Evolutionary conservation across 345 rosid genomes (phyloP), one percentile per base, ranked within the genome.

Genomic region (Kandelia obovata): DNA sequence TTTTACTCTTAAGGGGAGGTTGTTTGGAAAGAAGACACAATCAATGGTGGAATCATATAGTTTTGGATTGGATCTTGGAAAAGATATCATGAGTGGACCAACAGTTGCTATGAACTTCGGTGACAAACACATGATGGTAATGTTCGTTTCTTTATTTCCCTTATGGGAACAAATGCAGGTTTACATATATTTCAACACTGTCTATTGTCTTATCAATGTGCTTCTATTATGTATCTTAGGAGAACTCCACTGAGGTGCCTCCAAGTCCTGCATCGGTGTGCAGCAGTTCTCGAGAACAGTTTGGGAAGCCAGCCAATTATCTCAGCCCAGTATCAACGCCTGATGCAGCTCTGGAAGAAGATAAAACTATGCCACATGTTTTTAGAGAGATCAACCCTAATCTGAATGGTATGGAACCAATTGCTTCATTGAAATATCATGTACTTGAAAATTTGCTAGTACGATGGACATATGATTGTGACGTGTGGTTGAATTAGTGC

Each of bases 221-320:
- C 16, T 56, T 56, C 28, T 56, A 6, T 56, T 5, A 56, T 25
- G 59, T 56, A 26, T 78, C 64, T 53, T 69, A 94, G 97, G 98
- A 91, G 81, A 94, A 94, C 78, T 74, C 85, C 23, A 91, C 98
- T 17, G 98, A 94, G 83, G 98, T 94, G 53, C 98, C 98, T 66
- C 98, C 98, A 35, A 94, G 98, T 71, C 98, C 98, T 59, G 97
- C 92, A 27, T 94, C 98, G 30, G 79, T 89, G 46, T 89, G 96
- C 73, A 87, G 98, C 66, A 86, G 84, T 63, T 73, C 78, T 70
- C 90, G 81, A 46, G 98, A 91, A 52, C 97, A 88, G 72, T 85
- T 80, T 46, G 88, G 96, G 97, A 80, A 86, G 81, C 86, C 84
- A 49, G 74, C 75, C 1, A 89, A 87, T 76, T 72, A 83, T 74